Conservation (phyloP, 108 stramenopile species). For the Cylindrotheca fusiformis region DNA sequence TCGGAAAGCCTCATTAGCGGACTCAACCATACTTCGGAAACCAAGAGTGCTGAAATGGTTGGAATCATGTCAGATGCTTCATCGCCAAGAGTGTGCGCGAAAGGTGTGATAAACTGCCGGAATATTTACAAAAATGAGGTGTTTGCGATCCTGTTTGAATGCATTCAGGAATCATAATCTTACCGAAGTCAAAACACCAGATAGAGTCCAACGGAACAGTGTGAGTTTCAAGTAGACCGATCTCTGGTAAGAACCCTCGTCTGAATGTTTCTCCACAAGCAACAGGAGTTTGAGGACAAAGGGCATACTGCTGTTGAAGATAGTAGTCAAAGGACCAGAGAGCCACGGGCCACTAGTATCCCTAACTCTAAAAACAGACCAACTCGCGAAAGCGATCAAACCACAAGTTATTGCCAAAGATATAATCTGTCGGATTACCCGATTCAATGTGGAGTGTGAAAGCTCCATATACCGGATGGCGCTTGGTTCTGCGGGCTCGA, state of each 20-base stretch:
- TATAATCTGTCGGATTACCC: conserved; percentile 28
- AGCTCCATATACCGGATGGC: conserved; percentile 65
- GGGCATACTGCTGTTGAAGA: conserved; percentile 63
- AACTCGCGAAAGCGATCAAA: conserved; percentile 43
- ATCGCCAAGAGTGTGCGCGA: conserved; percentile 40
- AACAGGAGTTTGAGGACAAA: conserved; percentile 52
- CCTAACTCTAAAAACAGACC: conserved; percentile 16
- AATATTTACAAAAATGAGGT: not conserved
- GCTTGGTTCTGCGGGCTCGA: conserved; percentile 61
- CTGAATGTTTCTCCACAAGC: conserved; percentile 58
- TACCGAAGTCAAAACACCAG: conserved; percentile 22
- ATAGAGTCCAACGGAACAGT: conserved; percentile 67
- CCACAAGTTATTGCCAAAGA: conserved; percentile 45
- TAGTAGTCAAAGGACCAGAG: conserved; percentile 36
- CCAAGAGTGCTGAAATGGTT: conserved; percentile 51
- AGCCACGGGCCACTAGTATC: conserved; percentile 16
- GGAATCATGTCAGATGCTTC: conserved; percentile 48
- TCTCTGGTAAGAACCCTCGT: conserved; percentile 56
- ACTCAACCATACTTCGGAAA: conserved; percentile 55
- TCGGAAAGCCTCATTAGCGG: conserved; percentile 59
- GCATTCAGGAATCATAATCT: not conserved
- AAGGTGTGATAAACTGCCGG: conserved; percentile 44
- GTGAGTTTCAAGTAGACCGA: conserved; percentile 78
- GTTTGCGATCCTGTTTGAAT: not conserved
- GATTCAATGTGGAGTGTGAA: conserved; percentile 6